These are phyloP conservation scores for Dactylellina sp. DNA, from an alignment of 2,329 filamentous ascomycete genomes.

Conservation along the genomic window DNA sequence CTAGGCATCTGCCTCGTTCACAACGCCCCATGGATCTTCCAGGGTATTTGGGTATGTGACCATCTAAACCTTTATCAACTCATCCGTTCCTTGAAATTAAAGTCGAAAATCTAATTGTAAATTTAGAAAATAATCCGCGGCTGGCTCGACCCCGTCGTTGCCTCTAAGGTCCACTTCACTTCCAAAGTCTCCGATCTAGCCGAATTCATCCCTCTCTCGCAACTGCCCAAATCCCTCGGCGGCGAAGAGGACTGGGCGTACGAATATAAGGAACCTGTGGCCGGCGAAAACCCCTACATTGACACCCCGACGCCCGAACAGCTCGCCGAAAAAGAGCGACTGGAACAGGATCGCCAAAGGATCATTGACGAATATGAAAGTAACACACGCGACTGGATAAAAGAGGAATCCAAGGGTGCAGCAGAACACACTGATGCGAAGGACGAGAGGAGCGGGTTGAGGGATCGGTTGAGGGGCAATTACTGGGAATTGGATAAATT, in stretches of 20 bases:
- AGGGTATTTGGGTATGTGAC: slow-evolving; percentile 70
- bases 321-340: slow-evolving; percentile 67
- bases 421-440: slow-evolving; percentile 65
- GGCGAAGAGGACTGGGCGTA: slow-evolving; percentile 89
- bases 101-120: slow-evolving; percentile 66
- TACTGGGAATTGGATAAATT: slow-evolving; percentile 95
- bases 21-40: slow-evolving; percentile 97
- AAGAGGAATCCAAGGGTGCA: slow-evolving; percentile 62
- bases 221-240: slow-evolving; percentile 84
- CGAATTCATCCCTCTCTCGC: slow-evolving; percentile 76
- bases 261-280: slow-evolving; percentile 79
- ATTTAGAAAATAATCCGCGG: slow-evolving; percentile 83
- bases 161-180: slow-evolving; percentile 91
- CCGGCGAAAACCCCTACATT: slow-evolving; percentile 82
- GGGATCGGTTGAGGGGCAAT: slow-evolving; percentile 74
- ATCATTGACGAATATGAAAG: slow-evolving; percentile 80
- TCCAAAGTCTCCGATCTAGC: slow-evolving; percentile 83
- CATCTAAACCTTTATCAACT: neutral
- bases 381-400: slow-evolving; percentile 80
- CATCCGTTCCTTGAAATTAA: neutral
- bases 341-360: slow-evolving; percentile 73
- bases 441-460: slow-evolving; percentile 72
- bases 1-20: slow-evolving; percentile 91
- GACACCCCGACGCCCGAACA: slow-evolving; percentile 66
- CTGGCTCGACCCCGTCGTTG: slow-evolving; percentile 97